Conservation (phyloP, 768 basidiomycete genomes). For the Termitomyces sp. region DNA sequence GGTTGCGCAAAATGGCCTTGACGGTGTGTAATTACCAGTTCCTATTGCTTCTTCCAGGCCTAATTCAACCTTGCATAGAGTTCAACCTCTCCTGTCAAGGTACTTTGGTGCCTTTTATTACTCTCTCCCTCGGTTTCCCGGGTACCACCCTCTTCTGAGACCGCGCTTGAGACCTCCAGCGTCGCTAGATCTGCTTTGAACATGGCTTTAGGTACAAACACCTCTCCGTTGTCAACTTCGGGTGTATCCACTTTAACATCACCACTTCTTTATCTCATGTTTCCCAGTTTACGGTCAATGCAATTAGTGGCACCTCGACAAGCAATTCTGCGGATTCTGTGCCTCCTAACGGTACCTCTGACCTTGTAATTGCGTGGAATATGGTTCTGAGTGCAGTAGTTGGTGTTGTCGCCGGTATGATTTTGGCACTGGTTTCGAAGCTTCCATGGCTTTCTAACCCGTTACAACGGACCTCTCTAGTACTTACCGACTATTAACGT, state of each 20-base stretch:
- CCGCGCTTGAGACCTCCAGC: background rate
- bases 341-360: background rate
- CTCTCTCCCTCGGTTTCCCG: background rate
- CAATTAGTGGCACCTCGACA: background rate
- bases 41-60: background rate
- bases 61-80: background rate
- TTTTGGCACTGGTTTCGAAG: background rate
- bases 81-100: background rate
- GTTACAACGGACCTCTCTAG: too few species aligned
- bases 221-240: background rate
- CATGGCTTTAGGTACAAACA: too few species aligned
- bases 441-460: too few species aligned
- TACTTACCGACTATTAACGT: too few species aligned
- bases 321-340: background rate
- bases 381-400: background rate
- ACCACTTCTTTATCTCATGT: background rate
- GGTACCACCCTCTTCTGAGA: background rate
- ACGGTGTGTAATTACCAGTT: constrained; percentile 17
- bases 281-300: background rate
- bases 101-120: background rate
- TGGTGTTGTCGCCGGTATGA: background rate
- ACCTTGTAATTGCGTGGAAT: background rate
- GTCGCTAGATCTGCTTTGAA: background rate
- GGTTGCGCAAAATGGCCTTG: constrained; percentile 19
- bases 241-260: background rate